phyloP scores from a whole-genome alignment of 1,139 yeast genomes.

The Zygosaccharomyces pseudobailii region DNA sequence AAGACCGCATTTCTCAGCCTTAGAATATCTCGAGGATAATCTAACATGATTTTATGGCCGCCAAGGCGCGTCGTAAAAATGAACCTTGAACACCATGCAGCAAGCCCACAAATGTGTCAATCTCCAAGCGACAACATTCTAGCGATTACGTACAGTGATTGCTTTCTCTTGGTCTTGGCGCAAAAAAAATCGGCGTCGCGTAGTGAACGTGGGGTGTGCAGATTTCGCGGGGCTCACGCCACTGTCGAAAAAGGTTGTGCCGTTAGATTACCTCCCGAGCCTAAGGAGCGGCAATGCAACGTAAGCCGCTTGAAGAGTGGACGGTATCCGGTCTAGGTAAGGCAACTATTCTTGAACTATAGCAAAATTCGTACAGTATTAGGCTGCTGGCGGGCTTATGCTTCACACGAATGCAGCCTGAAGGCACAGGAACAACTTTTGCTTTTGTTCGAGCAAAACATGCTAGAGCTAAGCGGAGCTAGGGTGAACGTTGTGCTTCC shows the following conservation, averaged over 20 bases:
- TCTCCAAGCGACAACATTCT: background rate
- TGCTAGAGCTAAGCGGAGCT: background rate
- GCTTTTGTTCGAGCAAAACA: background rate
- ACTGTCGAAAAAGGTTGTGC: background rate
- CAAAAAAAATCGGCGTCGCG: background rate
- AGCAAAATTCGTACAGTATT: background rate
- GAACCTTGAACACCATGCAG: background rate
- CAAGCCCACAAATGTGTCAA: background rate
- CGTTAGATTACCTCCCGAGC: too few species aligned
- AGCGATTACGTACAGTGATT: background rate
- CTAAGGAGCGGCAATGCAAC: background rate
- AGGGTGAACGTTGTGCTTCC: background rate
- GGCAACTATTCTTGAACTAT: too few species aligned
- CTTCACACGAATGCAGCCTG: background rate
- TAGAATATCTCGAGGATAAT: background rate
- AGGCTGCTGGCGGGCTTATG: background rate
- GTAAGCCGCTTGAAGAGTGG: background rate
- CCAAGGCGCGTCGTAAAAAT: background rate
- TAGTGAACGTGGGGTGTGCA: background rate
- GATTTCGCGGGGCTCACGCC: background rate
- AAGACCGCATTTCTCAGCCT: background rate
- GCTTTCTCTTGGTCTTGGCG: background rate
- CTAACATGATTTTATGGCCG: background rate
- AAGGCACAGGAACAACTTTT: background rate
- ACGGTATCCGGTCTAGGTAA: background rate